Evolutionary conservation across 2,329 filamentous ascomycete genomes (phyloP).

Genomic region (Ceratocystis huliohia): DNA sequence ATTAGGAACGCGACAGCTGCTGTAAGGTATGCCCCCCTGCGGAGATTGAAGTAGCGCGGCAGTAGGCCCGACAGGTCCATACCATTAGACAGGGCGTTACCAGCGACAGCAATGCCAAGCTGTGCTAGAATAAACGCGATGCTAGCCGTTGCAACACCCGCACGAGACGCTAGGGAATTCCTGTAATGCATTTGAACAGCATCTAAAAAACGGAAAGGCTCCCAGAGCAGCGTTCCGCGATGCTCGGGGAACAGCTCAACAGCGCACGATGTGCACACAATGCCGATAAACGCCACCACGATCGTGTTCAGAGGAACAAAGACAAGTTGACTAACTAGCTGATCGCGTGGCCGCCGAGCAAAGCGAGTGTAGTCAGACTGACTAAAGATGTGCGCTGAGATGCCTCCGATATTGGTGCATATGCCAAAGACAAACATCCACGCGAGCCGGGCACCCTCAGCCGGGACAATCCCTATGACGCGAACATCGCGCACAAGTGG

Average conservation of each 20-base stretch:
- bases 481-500: conserved; percentile 29
- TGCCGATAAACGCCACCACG: conserved; percentile 25
- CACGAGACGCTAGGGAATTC: conserved; percentile 23
- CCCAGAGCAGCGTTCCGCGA: conserved; percentile 30
- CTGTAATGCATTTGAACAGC: conserved; percentile 30
- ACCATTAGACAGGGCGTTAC: conserved; percentile 19
- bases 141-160: conserved; percentile 25
- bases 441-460: conserved; percentile 21
- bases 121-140: conserved; percentile 35
- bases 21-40: conserved; percentile 18
- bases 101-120: conserved; percentile 23
- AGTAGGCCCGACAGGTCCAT: conserved; percentile 20
- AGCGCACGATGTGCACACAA: conserved; percentile 33
- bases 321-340: conserved; percentile 29
- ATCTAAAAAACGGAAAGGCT: conserved; percentile 37
- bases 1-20: conserved; percentile 16
- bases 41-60: conserved; percentile 21
- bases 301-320: conserved; percentile 32
- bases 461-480: conserved; percentile 23
- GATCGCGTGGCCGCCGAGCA: conserved; percentile 22
- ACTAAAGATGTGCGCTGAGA: conserved; percentile 26
- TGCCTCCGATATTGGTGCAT: conserved; percentile 26
- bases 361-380: conserved; percentile 27
- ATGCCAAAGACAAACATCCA: conserved; percentile 28
- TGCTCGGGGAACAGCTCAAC: conserved; percentile 33